Base-by-base conservation (phyloP, 1,284 basidiomycete species). In the Anthracocystis panici-leucophaei region DNA sequence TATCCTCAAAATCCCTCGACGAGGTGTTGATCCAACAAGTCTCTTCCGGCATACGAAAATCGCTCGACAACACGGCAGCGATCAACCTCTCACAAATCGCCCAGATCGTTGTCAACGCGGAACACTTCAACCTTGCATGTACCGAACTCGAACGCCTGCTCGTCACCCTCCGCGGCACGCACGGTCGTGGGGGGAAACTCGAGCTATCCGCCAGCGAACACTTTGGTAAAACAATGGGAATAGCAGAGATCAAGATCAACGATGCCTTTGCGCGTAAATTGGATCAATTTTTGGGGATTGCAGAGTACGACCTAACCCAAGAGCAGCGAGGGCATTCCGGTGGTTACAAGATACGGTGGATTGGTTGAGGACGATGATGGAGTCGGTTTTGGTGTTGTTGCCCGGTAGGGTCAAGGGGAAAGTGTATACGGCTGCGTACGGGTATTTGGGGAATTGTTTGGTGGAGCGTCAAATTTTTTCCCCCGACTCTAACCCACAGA, bases 331-430 rank as follows among this genome's bases (percentile, higher is more conserved):
- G 20, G 46, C 93, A 94, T 48, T 96, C 94, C 88, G 91, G 88
- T 98, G 97, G 86, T 89, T 99, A 9, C 92, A 94, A 82, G 97
- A 98, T 85, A 90, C 98, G 82, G 90, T 97, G 82, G 95, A 95
- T 80, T 99, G 96, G 93, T 88, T 99, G 48, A 94, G 92, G 42
- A 97, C 95, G 1, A 93, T 97, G 75, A 94, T 99, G 75, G 96
- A 98, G 85, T 93, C 93, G 31, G 91, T 98, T 20, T 89, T 92
- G 54, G 91, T 97, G 82, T 91, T 93, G 10, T 76, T 89, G 38
- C 87, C 87, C 68, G 91, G 93, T 63, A 87, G 87, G 7, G 92
- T 94, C 86, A 96, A 96, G 86, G 91, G 93, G 52, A 91, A 92
- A 69, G 92, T 93, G 14, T 99, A 97, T 85, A 89, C 89, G 75